Base-by-base conservation (phyloP, 2,329 filamentous ascomycete genomes). In the Aspergillus clavatus region DNA sequence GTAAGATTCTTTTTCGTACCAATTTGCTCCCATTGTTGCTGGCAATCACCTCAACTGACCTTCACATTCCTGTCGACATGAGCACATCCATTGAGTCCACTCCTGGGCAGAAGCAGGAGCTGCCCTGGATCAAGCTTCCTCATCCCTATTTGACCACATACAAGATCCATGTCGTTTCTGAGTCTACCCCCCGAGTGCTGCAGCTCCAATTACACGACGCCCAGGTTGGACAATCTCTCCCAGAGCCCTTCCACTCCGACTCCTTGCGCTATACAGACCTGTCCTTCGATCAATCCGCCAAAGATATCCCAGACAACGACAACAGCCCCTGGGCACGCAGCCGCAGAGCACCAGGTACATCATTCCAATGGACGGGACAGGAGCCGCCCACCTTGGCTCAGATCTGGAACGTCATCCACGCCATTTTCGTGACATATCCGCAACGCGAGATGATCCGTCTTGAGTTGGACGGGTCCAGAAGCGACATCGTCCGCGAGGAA, bases 141-240 rank as follows among this genome's bases (percentile, higher is more conserved):
- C 70, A 75, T 43, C 72, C 72, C 4, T 75, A 69, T 40, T 61
- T 75, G 29, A 74, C 72, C 2, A 56, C 66, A 46, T 75, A 73
- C 51, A 61, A 58, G 22, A 69, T 74, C 33, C 55, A 57, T 27
- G 47, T 55, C 1, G 49, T 63, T 28, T 50, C 53, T 7, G 54
- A 60, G 8, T 57, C 60, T 12, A 54, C 52, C 11, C 60, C 62
- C 5, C 46, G 54, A 11, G 59, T 55, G 33, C 55, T 60, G 14
- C 57, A 55, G 36, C 55, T 74, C 48, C 55, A 43, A n/a, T 46
- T 72, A 2, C 63, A 71, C 27, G 52, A 61, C 23, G 63, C 67
- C 3, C 31, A 55, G 7, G 48, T 54, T 11, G 67, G 67, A 18
- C 56, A 57, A 31, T 40, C 65, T 5, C 52, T 69, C 1, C 61